A percentile compares a stretch with the other conserved stretches of the same genome.
Conservation (phyloP, 345 rosid species). For the Linum usitatissimum region DNA sequence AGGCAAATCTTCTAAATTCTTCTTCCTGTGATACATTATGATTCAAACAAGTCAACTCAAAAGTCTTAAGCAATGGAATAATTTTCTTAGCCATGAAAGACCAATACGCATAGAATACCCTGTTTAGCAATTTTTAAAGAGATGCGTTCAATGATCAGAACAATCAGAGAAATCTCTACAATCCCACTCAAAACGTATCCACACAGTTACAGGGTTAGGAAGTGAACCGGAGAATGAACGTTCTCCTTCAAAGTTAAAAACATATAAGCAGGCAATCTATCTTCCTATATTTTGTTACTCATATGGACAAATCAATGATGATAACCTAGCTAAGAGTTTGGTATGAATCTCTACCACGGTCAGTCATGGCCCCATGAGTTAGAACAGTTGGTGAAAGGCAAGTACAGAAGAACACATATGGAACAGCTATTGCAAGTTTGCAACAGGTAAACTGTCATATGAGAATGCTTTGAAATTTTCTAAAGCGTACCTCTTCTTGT, state of each 20-base stretch:
- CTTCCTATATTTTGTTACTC: background rate
- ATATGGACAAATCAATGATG: no score
- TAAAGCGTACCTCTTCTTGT: slow-evolving; percentile 55
- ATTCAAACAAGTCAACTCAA: background rate
- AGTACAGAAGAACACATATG: background rate
- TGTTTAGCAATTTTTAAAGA: no score
- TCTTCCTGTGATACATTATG: slow-evolving; percentile 42
- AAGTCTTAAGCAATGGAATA: background rate
- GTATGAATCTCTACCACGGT: background rate
- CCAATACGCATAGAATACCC: background rate
- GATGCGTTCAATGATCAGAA: background rate
- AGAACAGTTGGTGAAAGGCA: background rate
- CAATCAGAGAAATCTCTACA: background rate
- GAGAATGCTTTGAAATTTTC: background rate
- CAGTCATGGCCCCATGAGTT: background rate
- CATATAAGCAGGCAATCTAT: background rate
- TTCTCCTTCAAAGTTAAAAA: no score
- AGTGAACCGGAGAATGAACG: no score
- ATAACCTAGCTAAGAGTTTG: background rate
- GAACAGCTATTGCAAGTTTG: background rate
- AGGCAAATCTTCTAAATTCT: slow-evolving; percentile 78
- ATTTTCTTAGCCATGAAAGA: no score
- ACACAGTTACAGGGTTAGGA: no score
- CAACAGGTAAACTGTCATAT: background rate
- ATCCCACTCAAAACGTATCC: no score